Percentiles rank a stretch among this genome's conserved stretches.
These are phyloP conservation scores for Arabidopsis suecica DNA, from an alignment of 345 rosid species.

Conservation along the genomic window DNA sequence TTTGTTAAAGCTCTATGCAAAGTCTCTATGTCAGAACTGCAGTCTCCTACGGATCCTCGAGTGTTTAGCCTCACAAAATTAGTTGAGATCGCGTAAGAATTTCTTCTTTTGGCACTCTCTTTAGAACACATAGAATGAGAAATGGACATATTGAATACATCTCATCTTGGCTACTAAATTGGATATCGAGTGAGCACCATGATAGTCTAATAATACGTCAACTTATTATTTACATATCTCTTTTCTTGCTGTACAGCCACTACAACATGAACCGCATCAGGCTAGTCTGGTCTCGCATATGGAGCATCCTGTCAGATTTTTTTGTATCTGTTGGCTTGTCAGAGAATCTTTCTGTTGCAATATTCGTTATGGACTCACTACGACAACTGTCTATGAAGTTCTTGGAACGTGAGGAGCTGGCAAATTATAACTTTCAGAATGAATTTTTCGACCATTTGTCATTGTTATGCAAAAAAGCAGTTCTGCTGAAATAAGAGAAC, in stretches of 20 bases:
- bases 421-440: slow-evolving; percentile 96
- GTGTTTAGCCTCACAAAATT: slow-evolving; percentile 96
- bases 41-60: slow-evolving; percentile 98
- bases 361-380: slow-evolving; percentile 95
- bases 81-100: slow-evolving; percentile 91
- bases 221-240: slow-evolving; percentile 16
- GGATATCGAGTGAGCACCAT: slow-evolving; percentile 9
- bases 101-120: slow-evolving; percentile 31
- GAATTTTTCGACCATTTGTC: slow-evolving; percentile 94
- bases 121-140: slow-evolving; percentile 29
- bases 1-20: slow-evolving; percentile 95
- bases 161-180: slow-evolving; percentile 19
- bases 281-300: slow-evolving; percentile 95
- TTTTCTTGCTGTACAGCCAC: slow-evolving; percentile 66
- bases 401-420: slow-evolving; percentile 94
- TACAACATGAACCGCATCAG: slow-evolving; percentile 97
- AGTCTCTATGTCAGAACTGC: slow-evolving; percentile 92
- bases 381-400: slow-evolving; percentile 98
- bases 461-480: slow-evolving; percentile 92
- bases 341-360: slow-evolving; percentile 95
- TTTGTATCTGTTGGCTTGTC: slow-evolving; percentile 96
- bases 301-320: slow-evolving; percentile 94
- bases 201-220: slow-evolving; percentile 27
- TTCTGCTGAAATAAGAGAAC: slow-evolving; percentile 85
- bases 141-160: slow-evolving; percentile 19